Base-by-base conservation (phyloP, 108 stramenopile species). In the Skeletonema tropicum region DNA sequence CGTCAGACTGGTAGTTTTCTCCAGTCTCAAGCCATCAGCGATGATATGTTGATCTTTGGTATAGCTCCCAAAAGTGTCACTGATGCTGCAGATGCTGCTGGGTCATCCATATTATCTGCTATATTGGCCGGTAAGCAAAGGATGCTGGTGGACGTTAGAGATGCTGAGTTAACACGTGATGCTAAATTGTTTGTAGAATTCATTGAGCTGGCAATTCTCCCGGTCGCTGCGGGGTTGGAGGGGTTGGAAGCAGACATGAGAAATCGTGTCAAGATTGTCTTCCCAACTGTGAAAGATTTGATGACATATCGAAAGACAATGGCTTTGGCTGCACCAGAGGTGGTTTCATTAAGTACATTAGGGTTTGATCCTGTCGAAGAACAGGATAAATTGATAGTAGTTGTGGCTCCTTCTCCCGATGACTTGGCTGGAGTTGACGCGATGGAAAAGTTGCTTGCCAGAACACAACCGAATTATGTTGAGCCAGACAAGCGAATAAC, bases 101-200 rank as follows among this genome's bases (percentile, higher is more conserved):
- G 95, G 5, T 85, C 90, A 19, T 88, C 93, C 36, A 92, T 93
- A 55, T 70, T 94, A 3, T 90, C 90, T 10, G 93, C 85, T 4
- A 82, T 94, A 79, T 72, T 96, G 8, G 92, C 83, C 23, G 95
- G 95, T 21, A 92, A 96, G 67, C 87, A 92, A 66, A 82, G 95
- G n/a, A 92, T 96, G 92, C 39, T 96, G 58, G 92, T 96, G 10
- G 95, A 96, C 79, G 92, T 96, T n/a, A 81, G 93, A 6, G 95
- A 96, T 85, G 90, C 93, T 13, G 95, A 96, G 63, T 77, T 96
- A 31, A 88, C 84, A 25, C 71, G 77, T 31, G 90, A 96, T 81
- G 85, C 87, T 6, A 83, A 90, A 36, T 77, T 89, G 13, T 79
- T 96, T 70, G 91, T 94, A 4, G 92, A 96, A 66, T 94, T 94